A percentile compares a stretch with the other conserved stretches of the same genome.
Conservation (phyloP, 192 early-diverging fungal genomes). For the Coemansia sp. region DNA sequence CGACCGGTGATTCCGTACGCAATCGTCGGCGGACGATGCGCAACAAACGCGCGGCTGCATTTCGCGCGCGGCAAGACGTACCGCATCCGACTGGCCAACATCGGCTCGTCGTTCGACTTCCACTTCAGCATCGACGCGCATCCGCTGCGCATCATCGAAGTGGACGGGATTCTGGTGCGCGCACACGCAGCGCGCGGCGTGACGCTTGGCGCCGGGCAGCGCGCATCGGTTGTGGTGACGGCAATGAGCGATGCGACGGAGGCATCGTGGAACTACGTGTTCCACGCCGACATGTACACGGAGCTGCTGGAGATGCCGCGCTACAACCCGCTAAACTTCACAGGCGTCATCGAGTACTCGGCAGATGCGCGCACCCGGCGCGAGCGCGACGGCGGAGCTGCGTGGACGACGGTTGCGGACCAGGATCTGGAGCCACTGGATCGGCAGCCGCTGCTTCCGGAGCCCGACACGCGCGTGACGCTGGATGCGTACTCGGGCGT, state of each 20-base stretch:
- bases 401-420: slow-evolving; percentile 57
- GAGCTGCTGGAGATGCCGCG: slow-evolving; percentile 65
- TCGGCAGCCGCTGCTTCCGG: slow-evolving; percentile 30
- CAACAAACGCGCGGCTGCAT: slow-evolving; percentile 50
- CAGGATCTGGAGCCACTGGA: slow-evolving; percentile 59
- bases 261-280: slow-evolving; percentile 59
- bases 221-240: slow-evolving; percentile 74
- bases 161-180: slow-evolving; percentile 68
- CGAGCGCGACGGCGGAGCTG: not conserved
- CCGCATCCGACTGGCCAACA: slow-evolving; percentile 76
- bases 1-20: slow-evolving; percentile 31
- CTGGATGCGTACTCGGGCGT: slow-evolving; percentile 59
- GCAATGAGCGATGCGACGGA: slow-evolving; percentile 56
- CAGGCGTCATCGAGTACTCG: slow-evolving; percentile 61
- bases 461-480: slow-evolving; percentile 49
- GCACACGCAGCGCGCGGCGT: slow-evolving; percentile 57
- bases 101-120: slow-evolving; percentile 71
- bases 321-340: slow-evolving; percentile 60
- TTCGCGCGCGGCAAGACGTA: slow-evolving; percentile 78
- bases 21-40: slow-evolving; percentile 58
- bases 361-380: slow-evolving; percentile 11
- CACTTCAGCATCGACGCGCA: slow-evolving; percentile 78
- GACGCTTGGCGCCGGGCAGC: slow-evolving; percentile 67
- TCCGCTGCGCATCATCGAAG: slow-evolving; percentile 74
- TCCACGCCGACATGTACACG: slow-evolving; percentile 74